phyloP scores from a whole-genome alignment of 225 moss, liverwort and hornwort genomes.

The Ulota crispa region DNA sequence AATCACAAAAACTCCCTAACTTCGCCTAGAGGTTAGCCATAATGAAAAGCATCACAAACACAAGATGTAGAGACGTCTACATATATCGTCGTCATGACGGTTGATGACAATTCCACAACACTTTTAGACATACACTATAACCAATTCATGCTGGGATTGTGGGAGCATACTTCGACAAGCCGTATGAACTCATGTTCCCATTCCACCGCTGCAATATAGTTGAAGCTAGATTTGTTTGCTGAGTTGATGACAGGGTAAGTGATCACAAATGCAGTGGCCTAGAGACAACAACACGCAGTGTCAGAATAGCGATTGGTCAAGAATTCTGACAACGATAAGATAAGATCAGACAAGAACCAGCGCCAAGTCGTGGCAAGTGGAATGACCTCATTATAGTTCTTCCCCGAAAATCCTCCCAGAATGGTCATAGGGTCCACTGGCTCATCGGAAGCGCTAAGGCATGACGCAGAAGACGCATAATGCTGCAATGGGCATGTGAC shows the following conservation, averaged over 20 bases:
- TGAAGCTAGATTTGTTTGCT: constrained; percentile 41
- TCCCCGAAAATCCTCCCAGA: constrained; percentile 81
- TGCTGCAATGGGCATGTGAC: constrained; percentile 54
- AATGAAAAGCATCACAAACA: neutral
- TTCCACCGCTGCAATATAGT: constrained; percentile 66
- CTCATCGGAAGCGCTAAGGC: constrained; percentile 80
- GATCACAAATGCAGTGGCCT: constrained; percentile 88
- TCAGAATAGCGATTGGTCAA: neutral
- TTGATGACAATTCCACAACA: neutral
- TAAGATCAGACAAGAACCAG: constrained; percentile 11
- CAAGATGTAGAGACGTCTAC: neutral
- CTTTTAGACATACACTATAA: neutral
- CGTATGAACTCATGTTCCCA: constrained; percentile 88
- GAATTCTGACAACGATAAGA: neutral
- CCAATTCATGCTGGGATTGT: neutral
- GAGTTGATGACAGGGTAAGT: constrained; percentile 83
- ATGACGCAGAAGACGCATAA: constrained; percentile 78
- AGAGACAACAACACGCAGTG: constrained; percentile 13
- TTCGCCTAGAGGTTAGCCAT: neutral
- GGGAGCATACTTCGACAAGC: constrained; percentile 60
- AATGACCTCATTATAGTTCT: constrained; percentile 73
- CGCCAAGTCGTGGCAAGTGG: neutral
- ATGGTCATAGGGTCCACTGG: constrained; percentile 83
- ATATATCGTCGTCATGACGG: neutral
- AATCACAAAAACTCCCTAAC: neutral